Conservation (phyloP, 2,329 filamentous ascomycete genomes). For the Diplodia scrobiculata region DNA sequence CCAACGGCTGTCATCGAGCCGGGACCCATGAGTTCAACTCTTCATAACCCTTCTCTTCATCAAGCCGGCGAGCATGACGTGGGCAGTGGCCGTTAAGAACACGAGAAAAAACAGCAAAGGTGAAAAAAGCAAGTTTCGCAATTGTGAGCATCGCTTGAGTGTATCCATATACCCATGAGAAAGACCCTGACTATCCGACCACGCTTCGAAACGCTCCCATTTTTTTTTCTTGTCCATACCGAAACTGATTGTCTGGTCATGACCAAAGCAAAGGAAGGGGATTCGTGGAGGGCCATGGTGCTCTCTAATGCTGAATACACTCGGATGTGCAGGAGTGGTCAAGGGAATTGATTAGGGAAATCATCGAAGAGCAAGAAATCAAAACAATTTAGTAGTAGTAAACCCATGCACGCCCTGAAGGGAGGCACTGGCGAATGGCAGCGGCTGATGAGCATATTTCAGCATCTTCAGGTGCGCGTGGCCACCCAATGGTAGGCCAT, state of each 20-base stretch:
- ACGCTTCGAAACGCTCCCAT: slow-evolving; percentile 16
- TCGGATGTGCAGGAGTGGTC: not conserved
- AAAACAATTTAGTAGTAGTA: slow-evolving; percentile 10
- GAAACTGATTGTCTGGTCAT: slow-evolving; percentile 13
- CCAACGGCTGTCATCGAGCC: not conserved
- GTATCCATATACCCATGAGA: not conserved
- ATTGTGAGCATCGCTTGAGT: not conserved
- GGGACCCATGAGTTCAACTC: not conserved
- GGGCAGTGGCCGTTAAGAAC: not conserved
- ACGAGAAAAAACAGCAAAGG: not conserved
- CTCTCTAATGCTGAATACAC: not conserved
- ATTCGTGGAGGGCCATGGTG: slow-evolving; percentile 11
- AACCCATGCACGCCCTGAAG: not conserved
- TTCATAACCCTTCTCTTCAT: not conserved
- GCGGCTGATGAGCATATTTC: slow-evolving; percentile 29
- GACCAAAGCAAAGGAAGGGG: slow-evolving; percentile 13
- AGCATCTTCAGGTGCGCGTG: slow-evolving; percentile 26
- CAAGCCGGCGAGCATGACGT: not conserved
- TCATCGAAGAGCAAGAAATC: not conserved
- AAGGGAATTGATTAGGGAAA: not conserved
- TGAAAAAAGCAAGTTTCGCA: not conserved
- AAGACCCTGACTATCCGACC: not conserved
- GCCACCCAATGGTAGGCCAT: not conserved
- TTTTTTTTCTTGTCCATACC: not conserved
- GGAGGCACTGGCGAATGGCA: not conserved